phyloP scores from a whole-genome alignment of 2,329 filamentous ascomycete genomes.

The Hyphodiscus sp. region DNA sequence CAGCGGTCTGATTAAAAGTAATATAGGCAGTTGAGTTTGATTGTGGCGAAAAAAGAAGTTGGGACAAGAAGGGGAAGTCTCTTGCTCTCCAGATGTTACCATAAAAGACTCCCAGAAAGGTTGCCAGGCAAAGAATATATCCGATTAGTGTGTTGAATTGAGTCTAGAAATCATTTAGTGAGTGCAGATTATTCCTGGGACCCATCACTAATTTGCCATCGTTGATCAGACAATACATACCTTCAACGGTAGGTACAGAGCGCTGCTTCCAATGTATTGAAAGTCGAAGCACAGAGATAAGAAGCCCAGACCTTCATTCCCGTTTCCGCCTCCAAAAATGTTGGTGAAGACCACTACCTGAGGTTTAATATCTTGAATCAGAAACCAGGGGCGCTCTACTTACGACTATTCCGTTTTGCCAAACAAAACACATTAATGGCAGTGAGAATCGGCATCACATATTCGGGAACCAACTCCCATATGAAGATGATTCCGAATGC shows the following conservation, averaged over 20 bases:
- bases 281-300: constrained; percentile 36
- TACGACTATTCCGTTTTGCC: constrained; percentile 33
- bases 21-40: constrained; percentile 33
- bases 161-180: constrained; percentile 15
- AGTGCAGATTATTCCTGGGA: no score
- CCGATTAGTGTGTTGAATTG: constrained; percentile 31
- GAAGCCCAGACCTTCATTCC: constrained; percentile 36
- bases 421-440: constrained; percentile 40
- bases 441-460: constrained; percentile 32
- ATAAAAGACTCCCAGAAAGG: constrained; percentile 36
- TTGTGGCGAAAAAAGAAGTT: constrained; percentile 33
- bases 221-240: no score
- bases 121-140: constrained; percentile 28
- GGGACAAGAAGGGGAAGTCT: constrained; percentile 38
- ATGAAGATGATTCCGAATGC: constrained; percentile 29
- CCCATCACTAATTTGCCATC: no score
- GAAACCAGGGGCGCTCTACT: no score
- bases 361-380: no score
- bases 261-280: constrained; percentile 34
- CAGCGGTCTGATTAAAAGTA: constrained; percentile 37
- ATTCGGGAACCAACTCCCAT: constrained; percentile 44
- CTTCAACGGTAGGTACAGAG: constrained; percentile 30
- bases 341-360: constrained; percentile 36
- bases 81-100: constrained; percentile 36
- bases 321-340: constrained; percentile 42